Percentiles rank a stretch among this genome's conserved stretches.
phyloP scores from a whole-genome alignment of 352 stramenopile genomes.

The Nothophytophthora sp. region DNA sequence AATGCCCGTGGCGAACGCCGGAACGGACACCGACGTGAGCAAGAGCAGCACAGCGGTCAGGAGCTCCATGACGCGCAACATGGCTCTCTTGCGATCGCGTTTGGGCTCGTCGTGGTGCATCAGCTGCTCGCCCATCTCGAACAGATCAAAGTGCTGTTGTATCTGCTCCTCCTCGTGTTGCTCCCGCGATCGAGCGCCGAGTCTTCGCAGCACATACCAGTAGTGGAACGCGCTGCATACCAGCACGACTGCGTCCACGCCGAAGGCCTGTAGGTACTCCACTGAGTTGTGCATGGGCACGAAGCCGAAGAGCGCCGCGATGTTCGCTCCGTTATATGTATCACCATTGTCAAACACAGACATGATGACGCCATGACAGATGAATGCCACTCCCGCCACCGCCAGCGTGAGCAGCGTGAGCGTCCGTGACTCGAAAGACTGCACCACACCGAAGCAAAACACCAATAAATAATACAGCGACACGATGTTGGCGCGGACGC shows the following conservation, averaged over 20 bases:
- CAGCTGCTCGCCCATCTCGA: slow-evolving; percentile 54
- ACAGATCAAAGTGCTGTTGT: slow-evolving; percentile 54
- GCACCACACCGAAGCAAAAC: slow-evolving; percentile 61
- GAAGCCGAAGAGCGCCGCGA: slow-evolving; percentile 51
- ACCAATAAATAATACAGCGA: slow-evolving; percentile 72
- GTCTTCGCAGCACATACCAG: slow-evolving; percentile 57
- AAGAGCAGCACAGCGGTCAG: slow-evolving; percentile 59
- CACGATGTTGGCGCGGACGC: slow-evolving; percentile 51
- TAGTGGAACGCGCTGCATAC: slow-evolving; percentile 57
- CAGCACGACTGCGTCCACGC: slow-evolving; percentile 63
- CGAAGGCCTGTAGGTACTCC: slow-evolving; percentile 47
- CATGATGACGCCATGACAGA: slow-evolving; percentile 45
- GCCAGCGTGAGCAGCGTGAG: slow-evolving; percentile 48
- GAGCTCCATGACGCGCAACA: slow-evolving; percentile 44
- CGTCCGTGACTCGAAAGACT: slow-evolving; percentile 59
- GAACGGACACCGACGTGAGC: slow-evolving; percentile 57
- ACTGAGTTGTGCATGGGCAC: slow-evolving; percentile 27
- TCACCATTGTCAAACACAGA: slow-evolving; percentile 10
- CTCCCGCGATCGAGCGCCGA: slow-evolving; percentile 20
- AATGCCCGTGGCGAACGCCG: slow-evolving; percentile 48
- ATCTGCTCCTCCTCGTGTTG: slow-evolving; percentile 27
- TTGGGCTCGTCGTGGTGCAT: slow-evolving; percentile 29
- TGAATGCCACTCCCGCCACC: slow-evolving; percentile 43
- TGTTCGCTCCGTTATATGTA: slow-evolving; percentile 12
- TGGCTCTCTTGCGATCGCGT: slow-evolving; percentile 20